Percentiles rank a stretch among this genome's conserved stretches.
These are phyloP conservation scores for Erysimum cheiranthoides DNA, from an alignment of 345 rosid genomes.

Conservation along the genomic window DNA sequence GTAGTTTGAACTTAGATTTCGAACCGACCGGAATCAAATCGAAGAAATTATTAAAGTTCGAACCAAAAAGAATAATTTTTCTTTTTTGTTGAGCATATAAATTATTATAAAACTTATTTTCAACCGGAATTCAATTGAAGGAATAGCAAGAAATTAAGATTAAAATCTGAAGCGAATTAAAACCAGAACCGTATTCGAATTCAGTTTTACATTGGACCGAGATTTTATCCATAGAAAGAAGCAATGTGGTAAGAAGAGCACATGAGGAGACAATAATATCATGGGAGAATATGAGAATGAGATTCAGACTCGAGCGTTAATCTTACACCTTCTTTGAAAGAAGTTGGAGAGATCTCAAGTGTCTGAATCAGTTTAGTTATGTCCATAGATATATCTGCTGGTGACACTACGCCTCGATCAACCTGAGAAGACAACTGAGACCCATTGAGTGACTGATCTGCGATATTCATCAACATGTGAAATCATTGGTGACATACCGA, in stretches of 20 bases:
- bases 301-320: constrained; percentile 61
- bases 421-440: constrained; percentile 51
- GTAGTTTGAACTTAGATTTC: too few species aligned
- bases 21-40: too few species aligned
- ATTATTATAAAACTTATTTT: too few species aligned
- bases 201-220: background rate
- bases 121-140: too few species aligned
- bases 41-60: too few species aligned
- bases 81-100: too few species aligned
- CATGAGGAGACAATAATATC: background rate
- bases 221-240: background rate
- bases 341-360: constrained; percentile 57
- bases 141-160: too few species aligned
- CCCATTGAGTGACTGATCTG: background rate
- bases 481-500: constrained; percentile 51
- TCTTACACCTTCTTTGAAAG: constrained; percentile 70
- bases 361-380: constrained; percentile 65
- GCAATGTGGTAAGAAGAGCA: background rate
- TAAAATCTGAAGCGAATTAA: too few species aligned
- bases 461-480: background rate
- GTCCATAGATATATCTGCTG: constrained; percentile 92
- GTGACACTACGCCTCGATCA: constrained; percentile 77
- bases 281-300: constrained; percentile 7
- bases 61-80: too few species aligned
- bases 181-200: background rate